Evolutionary conservation across 2,329 filamentous ascomycete species (phyloP), one percentile per base, ranked within the genome.

Genomic region (Lasiodiplodia gonubiensis): DNA sequence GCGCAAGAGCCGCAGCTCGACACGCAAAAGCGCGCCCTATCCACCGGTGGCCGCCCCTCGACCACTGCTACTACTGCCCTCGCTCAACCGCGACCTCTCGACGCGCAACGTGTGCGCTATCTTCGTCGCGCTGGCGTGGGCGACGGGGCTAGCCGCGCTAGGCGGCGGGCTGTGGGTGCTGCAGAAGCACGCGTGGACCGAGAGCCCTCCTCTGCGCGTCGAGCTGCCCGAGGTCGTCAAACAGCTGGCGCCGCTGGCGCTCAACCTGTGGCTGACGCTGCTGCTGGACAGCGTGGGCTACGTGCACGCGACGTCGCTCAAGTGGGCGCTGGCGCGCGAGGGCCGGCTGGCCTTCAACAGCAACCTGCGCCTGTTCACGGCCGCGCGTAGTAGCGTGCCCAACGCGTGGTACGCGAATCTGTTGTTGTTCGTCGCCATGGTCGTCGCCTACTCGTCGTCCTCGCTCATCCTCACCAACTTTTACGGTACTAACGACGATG

Each of bases 351-450:
- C 10, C 23, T 52, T 52, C 49, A 25, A 52, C 49, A 25, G 21
- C 49, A 52, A 52, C 49, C 49, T 52, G 49, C 49, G 49, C 5
- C 49, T 52, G 18, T 52, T 52, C 49, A 27, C 49, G 18, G 14
- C 21, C 10, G 49, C 49, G 23, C 49, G 21, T 10, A 23, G n/a
- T 10, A 51, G 48, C 48, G 48, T 18, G 49, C 23, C 49, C 4
- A 52, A 52, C 49, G 49, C 49, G 23, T 52, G 49, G 49, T 52
- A 52, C 49, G 49, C 23, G 18, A 52, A 52, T 23, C 11, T 18
- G 18, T 2, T 21, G 8, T 4, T 27, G 23, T 23, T 52, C 23
- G 49, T 18, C 49, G 21, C 11, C 49, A 52, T 27, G 49, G 49
- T 52, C 21, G 21, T 52, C 23, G 12, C 49, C 11, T 52, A 52